Evolutionary conservation across 169 alveolate species (phyloP), one percentile per base, ranked within the genome.

Genomic region (Plasmodium gallinaceum): DNA sequence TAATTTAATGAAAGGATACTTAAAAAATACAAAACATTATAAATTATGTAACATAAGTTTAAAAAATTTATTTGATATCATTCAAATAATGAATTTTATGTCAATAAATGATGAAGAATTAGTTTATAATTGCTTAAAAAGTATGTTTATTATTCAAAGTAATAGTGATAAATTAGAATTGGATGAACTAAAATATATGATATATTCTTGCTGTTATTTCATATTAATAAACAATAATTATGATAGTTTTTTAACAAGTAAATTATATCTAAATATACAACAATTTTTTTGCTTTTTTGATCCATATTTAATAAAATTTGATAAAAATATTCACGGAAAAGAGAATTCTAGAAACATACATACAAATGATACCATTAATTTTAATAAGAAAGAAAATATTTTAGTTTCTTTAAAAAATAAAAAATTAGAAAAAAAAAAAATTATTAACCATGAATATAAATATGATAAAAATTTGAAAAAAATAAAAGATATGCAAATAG

Each of bases 201-300:
- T 76, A 8, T 20, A 65, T 43, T 45, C 70, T 7, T 78, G 80
- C 22, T 64, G 70, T 54, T 51, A 64, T 57, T 78, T 78, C 45
- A n/a, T 78, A 57, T 45, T 78, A 42, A n/a, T 78, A 64, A 64
- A 78, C 51, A 61, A 78, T 22, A 20, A 42, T 20, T 64, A 78
- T 65, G 80, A 69, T n/a, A 26, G 42, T 14, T 45, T 32, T 42
- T 65, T 43, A 5, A 6, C 45, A 12, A 32, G 32, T 26, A 2
- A 26, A 48, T n/a, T 78, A 32, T 42, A 65, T 57, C 42, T 64
- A n/a, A 20, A 70, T 48, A 24, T 78, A 48, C 16, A 39, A 18
- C 16, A 24, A 2, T 32, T 78, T 65, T 78, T 78, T 78, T 43
- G 18, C 45, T 37, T 46, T 51, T 8, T 65, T 22, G 75, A 46